Base-by-base conservation (phyloP, 129 eudicot species). In the Dittrichia graveolens region DNA sequence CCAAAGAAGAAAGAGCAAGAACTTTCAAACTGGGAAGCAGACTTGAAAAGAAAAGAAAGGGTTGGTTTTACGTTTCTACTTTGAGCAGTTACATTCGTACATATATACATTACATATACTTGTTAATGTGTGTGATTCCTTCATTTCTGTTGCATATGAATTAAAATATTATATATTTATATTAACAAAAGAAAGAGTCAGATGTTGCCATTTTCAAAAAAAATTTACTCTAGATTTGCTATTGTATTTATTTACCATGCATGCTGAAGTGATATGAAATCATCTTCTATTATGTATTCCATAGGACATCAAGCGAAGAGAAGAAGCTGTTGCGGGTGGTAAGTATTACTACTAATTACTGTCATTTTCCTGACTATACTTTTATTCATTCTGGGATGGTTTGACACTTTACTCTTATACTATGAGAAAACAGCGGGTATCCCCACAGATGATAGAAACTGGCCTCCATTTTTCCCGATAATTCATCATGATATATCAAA, bases 401-500 rank as follows among this genome's bases (percentile, higher is more conserved):
- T 70, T 34, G 65, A 59, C 54, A 50, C 45, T 45, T 66, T 6
- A 76, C 71, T 43, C 68, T 83, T 37, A 1, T 70, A 40, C 41
- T 65, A 39, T 71, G 65, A 70, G 54, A 11, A 58, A 82, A 60
- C 91, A 94, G 97, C 95, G 77, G 86, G 58, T 71, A 75, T 94
- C 61, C 97, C 98, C 3, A 52, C 50, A 6, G 96, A 88, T 72
- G 91, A 94, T 79, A 94, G 79, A 75, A 94, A 90, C 61, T 94
- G 98, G 98, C 97, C 98, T 55, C 97, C 98, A 15, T 83, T 87
- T 81, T 90, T 94, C 24, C 98, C 98, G 13, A 90, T 94, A 53
- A 94, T 94, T 68, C 98, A 94, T 88, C 98, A 94, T 79, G 98
- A 94, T 77, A 94, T 94, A 74, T 89, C 96, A 43, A 94, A 90